phyloP scores from a whole-genome alignment of 1,284 basidiomycete species.

The Apiotrichum gamsii region DNA sequence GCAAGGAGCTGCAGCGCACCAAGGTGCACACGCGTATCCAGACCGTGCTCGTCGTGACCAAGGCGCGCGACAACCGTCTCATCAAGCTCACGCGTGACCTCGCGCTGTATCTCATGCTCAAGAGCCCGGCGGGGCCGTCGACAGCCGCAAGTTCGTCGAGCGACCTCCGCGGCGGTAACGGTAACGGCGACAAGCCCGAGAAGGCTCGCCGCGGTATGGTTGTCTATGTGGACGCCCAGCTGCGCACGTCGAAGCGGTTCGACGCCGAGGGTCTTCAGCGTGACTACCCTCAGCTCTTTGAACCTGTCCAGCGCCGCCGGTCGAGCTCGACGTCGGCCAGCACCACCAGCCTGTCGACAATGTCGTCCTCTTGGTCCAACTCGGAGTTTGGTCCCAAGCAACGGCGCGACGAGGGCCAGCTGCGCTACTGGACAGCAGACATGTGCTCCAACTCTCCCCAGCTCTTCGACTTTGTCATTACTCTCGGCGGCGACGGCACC shows the following conservation, averaged over 20 bases:
- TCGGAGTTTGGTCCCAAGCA: not conserved
- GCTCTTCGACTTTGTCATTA: slow-evolving; percentile 96
- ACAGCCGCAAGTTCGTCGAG: slow-evolving; percentile 46
- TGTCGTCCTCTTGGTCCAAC: slow-evolving; percentile 11
- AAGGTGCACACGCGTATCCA: slow-evolving; percentile 87
- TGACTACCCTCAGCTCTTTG: slow-evolving; percentile 83
- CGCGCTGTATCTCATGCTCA: slow-evolving; percentile 85
- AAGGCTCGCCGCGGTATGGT: slow-evolving; percentile 15
- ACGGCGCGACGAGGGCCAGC: slow-evolving; percentile 67
- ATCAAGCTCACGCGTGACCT: slow-evolving; percentile 92
- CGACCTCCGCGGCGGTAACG: not conserved
- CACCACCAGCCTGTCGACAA: slow-evolving; percentile 30
- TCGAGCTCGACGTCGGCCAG: slow-evolving; percentile 55
- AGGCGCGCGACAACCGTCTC: slow-evolving; percentile 92
- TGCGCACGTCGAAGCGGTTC: slow-evolving; percentile 86
- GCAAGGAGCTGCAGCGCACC: slow-evolving; percentile 96
- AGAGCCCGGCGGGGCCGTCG: slow-evolving; percentile 48
- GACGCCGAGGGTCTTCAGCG: slow-evolving; percentile 81
- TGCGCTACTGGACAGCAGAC: slow-evolving; percentile 94
- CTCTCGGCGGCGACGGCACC: slow-evolving; percentile 97
- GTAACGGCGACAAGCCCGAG: not conserved
- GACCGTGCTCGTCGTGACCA: slow-evolving; percentile 91
- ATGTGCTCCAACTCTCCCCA: slow-evolving; percentile 92
- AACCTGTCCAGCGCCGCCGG: slow-evolving; percentile 60
- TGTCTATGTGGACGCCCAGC: slow-evolving; percentile 85